Evolutionary conservation across 2,329 filamentous ascomycete species (phyloP), one percentile per base, ranked within the genome.

Genomic region (Scedosporium aurantiacum): DNA sequence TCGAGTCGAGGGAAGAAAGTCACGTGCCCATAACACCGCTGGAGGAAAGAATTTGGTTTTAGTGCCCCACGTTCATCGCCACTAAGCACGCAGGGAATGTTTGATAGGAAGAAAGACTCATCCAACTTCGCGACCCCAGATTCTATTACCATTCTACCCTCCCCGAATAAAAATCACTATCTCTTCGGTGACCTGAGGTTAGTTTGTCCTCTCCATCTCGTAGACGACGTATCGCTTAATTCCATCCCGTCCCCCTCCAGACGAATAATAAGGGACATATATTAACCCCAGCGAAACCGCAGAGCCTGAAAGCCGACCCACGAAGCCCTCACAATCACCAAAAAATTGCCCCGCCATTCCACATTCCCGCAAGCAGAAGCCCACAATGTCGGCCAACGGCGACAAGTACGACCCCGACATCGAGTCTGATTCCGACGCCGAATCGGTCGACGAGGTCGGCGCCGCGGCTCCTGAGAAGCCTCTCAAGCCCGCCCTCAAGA

Each of bases 401-500:
- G 84, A 89, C 67, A 87, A 84, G 74, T 84, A 90, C 73, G 86
- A 90, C 70, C 82, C 90, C 69, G 87, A 90, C 71, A 88, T 87
- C 65, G 88, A 90, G 67, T 85, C 82, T 59, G 82, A 82, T 71
- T 83, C 81, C 58, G 82, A 77, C 70, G 57, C 59, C 47, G 89
- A 90, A 72, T 88, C 85, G 62, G 72, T 84, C 65, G 79, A 85
- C 65, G 81, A 83, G 59, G 78, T 79, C 64, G 76, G 78, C 66
- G 82, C 87, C 65, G 83, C 57, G 32, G 66, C 75, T 57, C 80
- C 84, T 61, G 80, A 86, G 69, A 86, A 89, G 80, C 82, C 84
- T 62, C 75, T 86, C 70, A 96, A 96, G 82, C 90, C 92, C 55
- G 86, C 90, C 27, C 78, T 97, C 76, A 97, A 97, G 83, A 91